Evolutionary conservation across 257 asterid genomes (phyloP), one percentile per base, ranked within the genome.

Genomic region (Lycium ferocissimum): DNA sequence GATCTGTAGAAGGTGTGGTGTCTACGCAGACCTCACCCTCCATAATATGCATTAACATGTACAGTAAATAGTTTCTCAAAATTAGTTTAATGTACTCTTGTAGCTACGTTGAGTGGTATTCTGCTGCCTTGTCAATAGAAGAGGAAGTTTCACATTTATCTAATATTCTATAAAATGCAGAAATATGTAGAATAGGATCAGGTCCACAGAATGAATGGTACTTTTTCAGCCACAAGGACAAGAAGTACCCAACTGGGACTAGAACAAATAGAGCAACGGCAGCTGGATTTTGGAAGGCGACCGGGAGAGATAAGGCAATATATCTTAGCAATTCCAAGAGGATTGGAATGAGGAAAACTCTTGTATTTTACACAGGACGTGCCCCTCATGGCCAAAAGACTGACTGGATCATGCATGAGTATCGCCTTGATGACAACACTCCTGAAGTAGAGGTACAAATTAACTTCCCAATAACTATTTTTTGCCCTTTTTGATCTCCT

Each of bases 371-470:
- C 90, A 91, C 92, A 33, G 98, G 98, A 37, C 93, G 98, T 5
- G 98, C 97, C 78, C 98, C 98, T 83, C 98, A 88, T 37, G 98
- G 98, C 86, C 94, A 89, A 37, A 94, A 93, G 84, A 94, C 97
- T 2, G 98, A 93, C 57, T 94, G 98, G 98, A 94, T 94, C 91
- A 94, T 94, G 98, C 98, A 93, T 72, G 98, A 94, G 54, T 94
- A 93, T 78, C 96, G 97, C 47, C 88, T 94, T n/a, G 93, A 90
- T 51, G 93, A 93, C 13, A 92, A 91, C 82, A 87, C 75, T 79
- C 73, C 88, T 15, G 66, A 90, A 45, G 81, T 88, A 57, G 97
- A 93, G 86, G 96, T 91, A 86, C 33, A 40, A n/a, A 51, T 1
- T 61, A 33, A 45, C 81, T 67, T 35, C 54, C 12, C 61, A 59